Base-by-base conservation (phyloP, 257 asterid genomes). In the Linderniella brevidens region DNA sequence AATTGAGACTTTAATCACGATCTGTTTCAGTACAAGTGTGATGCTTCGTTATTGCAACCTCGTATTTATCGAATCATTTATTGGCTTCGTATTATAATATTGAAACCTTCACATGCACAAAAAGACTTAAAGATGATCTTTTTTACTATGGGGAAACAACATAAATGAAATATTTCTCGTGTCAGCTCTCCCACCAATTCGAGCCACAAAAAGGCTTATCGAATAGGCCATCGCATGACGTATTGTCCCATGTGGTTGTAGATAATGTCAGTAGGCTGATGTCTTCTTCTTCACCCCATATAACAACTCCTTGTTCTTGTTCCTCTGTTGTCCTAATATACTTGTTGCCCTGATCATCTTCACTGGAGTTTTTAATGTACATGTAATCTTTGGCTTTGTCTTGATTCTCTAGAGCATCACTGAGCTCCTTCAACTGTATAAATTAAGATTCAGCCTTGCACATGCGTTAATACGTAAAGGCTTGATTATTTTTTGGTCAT, bases 111-210 rank as follows among this genome's bases (percentile, higher is more conserved):
- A n/a, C n/a, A n/a, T n/a, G n/a, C n/a, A n/a, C n/a, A n/a, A n/a
- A n/a, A n/a, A n/a, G n/a, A n/a, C n/a, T n/a, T n/a, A n/a, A n/a
- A n/a, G n/a, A n/a, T n/a, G n/a, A n/a, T n/a, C n/a, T n/a, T n/a
- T n/a, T n/a, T n/a, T n/a, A n/a, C n/a, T n/a, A n/a, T n/a, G n/a
- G n/a, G n/a, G n/a, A n/a, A n/a, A n/a, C n/a, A n/a, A n/a, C n/a
- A n/a, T n/a, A n/a, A 17, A 38, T 17, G 9, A 3, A 10, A 6
- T 13, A 11, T 18, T 38, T 15, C 12, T 13, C 45, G 9, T 1
- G 54, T 37, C 38, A 64, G 17, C 19, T 55, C 51, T 67, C 78
- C 78, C 78, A 74, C 82, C 79, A 75, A 19, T 56, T 57, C 6
- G 66, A 46, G 49, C 56, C 41, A 16, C 49, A 54, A 3, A 60